phyloP scores from a whole-genome alignment of 192 early-diverging fungal genomes.

The Gaertneriomyces semiglobifer region DNA sequence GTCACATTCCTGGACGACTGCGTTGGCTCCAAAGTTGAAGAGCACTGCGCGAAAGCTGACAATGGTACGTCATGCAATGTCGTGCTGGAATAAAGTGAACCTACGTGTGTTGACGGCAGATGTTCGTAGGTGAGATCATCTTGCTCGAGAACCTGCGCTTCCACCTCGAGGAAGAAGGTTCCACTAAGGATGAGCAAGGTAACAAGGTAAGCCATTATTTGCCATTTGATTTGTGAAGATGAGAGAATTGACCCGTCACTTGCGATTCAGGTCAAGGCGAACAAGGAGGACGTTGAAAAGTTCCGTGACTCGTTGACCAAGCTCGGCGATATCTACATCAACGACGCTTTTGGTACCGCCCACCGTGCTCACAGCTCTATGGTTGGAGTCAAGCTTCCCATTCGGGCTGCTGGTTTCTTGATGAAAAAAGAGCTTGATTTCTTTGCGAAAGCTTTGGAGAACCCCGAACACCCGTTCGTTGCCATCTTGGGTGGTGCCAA shows the following conservation, averaged over 20 bases:
- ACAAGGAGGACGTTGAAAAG: constrained; percentile 67
- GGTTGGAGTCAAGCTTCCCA: constrained; percentile 90
- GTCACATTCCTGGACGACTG: constrained; percentile 93
- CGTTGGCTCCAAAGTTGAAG: constrained; percentile 84
- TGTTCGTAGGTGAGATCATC: constrained; percentile 70
- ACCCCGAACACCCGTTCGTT: constrained; percentile 87
- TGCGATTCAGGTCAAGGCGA: constrained; percentile 70
- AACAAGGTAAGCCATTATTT: constrained; percentile 56
- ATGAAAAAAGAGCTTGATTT: constrained; percentile 99
- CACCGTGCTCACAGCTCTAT: constrained; percentile 96
- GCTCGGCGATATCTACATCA: constrained; percentile 94
- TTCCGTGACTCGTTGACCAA: constrained; percentile 92
- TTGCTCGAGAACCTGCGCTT: constrained; percentile 96
- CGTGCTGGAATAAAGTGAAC: too few species aligned
- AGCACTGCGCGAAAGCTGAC: constrained; percentile 62
- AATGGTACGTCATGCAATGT: constrained; percentile 29
- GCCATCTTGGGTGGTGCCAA: constrained; percentile 98
- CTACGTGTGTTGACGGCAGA: neutral
- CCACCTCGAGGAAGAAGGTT: constrained; percentile 98
- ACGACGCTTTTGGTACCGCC: constrained; percentile 99
- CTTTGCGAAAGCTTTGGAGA: constrained; percentile 95
- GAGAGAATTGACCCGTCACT: neutral
- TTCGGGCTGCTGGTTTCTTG: constrained; percentile 90
- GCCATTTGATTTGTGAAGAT: constrained; percentile 1
- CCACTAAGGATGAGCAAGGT: constrained; percentile 82